phyloP scores from a whole-genome alignment of 371 early-diverging fungal genomes.

The Saksenaea oblongispora region DNA sequence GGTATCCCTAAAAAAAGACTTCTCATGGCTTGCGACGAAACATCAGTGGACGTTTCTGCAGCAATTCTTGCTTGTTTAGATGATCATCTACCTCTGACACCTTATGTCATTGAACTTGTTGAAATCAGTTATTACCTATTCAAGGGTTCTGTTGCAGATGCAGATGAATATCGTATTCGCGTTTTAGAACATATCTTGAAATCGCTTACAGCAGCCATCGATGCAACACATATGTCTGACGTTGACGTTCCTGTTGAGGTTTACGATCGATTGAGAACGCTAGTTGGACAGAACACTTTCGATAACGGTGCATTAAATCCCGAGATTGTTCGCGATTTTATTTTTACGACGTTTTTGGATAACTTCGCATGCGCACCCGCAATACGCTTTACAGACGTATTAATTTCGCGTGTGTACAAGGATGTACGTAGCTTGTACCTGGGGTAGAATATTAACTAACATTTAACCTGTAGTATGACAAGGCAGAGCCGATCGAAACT shows the following conservation, averaged over 20 bases:
- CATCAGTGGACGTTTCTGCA: conserved; percentile 24
- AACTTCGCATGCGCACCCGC: conserved; percentile 38
- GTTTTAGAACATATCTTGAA: conserved; percentile 22
- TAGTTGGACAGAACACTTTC: neutral
- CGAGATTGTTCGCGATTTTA: conserved; percentile 46
- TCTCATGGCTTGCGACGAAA: conserved; percentile 17
- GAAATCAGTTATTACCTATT: conserved; percentile 22
- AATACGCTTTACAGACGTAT: conserved; percentile 27
- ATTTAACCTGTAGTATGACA: conserved; percentile 17
- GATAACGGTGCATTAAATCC: conserved; percentile 25
- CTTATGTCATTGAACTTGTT: conserved; percentile 21
- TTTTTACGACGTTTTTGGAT: conserved; percentile 45
- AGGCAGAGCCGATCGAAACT: conserved; percentile 42
- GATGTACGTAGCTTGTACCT: conserved; percentile 15
- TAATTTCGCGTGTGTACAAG: conserved; percentile 32
- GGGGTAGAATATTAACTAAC: neutral
- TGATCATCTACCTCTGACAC: conserved; percentile 11
- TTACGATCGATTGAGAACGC: conserved; percentile 19
- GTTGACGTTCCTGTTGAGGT: conserved; percentile 22
- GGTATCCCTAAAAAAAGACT: conserved; percentile 13
- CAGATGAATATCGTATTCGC: neutral
- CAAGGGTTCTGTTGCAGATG: neutral
- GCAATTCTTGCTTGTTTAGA: conserved; percentile 15
- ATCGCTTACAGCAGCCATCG: conserved; percentile 17
- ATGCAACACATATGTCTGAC: conserved; percentile 20